Evolutionary conservation across 805 yeast species (phyloP).

Genomic region (Yamadazyma ubonensis): DNA sequence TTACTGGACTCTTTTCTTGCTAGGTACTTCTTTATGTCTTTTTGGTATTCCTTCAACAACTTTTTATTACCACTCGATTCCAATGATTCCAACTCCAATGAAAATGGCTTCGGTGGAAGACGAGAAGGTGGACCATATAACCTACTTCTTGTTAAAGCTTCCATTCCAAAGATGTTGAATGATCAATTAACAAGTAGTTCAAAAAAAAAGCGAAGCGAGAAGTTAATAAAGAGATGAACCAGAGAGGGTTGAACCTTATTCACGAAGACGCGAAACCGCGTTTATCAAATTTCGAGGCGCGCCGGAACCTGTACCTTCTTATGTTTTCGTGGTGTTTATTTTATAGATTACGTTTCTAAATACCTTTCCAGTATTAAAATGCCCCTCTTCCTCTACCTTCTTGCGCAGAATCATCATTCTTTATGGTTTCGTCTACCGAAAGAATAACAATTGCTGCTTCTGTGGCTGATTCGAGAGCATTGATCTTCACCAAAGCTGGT

Average conservation of each 20-base stretch:
- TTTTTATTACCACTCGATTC: conserved; percentile 47
- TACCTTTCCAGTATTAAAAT: conserved; percentile 19
- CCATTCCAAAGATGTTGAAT: not conserved
- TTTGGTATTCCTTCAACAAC: conserved; percentile 43
- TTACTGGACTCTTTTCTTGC: conserved; percentile 39
- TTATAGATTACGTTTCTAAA: not conserved
- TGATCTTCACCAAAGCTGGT: conserved; percentile 89
- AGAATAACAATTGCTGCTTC: conserved; percentile 93
- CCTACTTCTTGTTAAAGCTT: conserved; percentile 2
- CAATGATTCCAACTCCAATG: conserved; percentile 44
- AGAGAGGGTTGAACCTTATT: conserved; percentile 5
- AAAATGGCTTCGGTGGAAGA: conserved; percentile 34
- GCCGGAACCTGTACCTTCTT: conserved; percentile 2
- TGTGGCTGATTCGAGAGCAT: conserved; percentile 93
- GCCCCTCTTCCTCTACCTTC: conserved; percentile 47
- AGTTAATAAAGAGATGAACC: conserved; percentile 7
- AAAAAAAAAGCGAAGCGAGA: conserved; percentile 3
- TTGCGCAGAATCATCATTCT: conserved; percentile 59
- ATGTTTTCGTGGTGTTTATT: not conserved
- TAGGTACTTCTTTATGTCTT: conserved; percentile 38
- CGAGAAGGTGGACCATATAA: conserved; percentile 25
- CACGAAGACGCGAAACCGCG: conserved; percentile 8
- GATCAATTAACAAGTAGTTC: not conserved
- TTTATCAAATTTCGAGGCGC: not conserved
- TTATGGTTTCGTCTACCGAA: conserved; percentile 94